Base-by-base conservation (phyloP, 73 alveolate genomes). In the Loxodes magnus region DNA sequence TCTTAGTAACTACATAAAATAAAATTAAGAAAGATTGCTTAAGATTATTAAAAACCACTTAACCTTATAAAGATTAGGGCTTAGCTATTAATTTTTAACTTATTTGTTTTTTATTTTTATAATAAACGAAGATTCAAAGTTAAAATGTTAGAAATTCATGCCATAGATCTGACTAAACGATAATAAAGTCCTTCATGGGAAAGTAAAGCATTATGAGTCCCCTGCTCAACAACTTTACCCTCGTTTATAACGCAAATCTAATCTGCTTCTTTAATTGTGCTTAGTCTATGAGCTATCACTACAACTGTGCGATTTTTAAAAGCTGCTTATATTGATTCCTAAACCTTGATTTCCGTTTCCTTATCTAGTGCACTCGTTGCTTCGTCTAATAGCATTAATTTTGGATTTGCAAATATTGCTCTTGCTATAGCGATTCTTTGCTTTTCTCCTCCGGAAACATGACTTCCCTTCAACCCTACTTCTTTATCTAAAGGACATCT, bases 271-370 rank as follows among this genome's bases (percentile, higher is more conserved):
- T 43, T 56, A 42, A 82, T 71, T 17, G 95, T 82, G 30, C 65
- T 24, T 26, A 82, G 79, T 44, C 88, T 49, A 46, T 82, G 95
- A 9, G 95, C 95, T 24, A 82, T 71, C n/a, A 79, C 76, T 6
- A 82, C 58, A 12, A 80, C 77, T 17, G 91, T 71, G 33, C 82
- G 52, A 31, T 19, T 36, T 2, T 62, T 64, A 7, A 49, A 10
- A 16, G 49, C 51, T 29, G 55, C 58, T 50, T 71, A 77, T 14
- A 71, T 64, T 24, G 79, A 59, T 0, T 50, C 79, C 38, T 62
- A 60, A n/a, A 71, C 79, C 10, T 25, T 58, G 37, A n/a, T 26
- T 36, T 71, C 85, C 19, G 74, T 71, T 26, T 54, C 31, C 55
- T 60, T 35, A 46, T 71, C 85, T 4, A 71, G 60, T 7, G 85